phyloP scores from a whole-genome alignment of 2,329 filamentous ascomycete genomes.

The Penicillium sp. region DNA sequence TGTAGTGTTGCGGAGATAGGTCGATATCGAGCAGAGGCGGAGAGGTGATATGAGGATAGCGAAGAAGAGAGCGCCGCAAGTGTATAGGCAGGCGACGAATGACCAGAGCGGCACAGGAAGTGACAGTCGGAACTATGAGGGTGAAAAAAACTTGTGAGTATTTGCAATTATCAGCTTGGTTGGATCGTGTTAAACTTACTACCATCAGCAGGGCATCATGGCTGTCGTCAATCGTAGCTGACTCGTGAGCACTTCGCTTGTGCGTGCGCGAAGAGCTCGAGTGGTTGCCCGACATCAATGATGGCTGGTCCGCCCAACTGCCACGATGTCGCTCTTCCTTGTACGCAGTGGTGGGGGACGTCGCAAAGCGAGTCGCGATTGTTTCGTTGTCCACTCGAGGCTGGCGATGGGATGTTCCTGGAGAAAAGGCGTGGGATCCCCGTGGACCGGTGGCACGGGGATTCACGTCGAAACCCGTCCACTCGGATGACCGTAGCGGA shows the following conservation, averaged over 20 bases:
- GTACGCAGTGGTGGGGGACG: conserved; percentile 22
- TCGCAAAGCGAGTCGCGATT: conserved; percentile 22
- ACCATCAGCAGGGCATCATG: conserved; percentile 44
- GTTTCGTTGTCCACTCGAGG: conserved; percentile 21
- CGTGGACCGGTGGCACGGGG: conserved; percentile 23
- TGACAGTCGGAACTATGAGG: conserved; percentile 48
- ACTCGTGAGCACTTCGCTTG: conserved; percentile 26
- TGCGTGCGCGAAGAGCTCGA: conserved; percentile 23
- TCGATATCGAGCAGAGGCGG: conserved; percentile 46
- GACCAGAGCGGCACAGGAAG: conserved; percentile 52
- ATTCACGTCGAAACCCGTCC: conserved; percentile 14
- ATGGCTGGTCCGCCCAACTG: conserved; percentile 33
- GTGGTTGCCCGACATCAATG: conserved; percentile 32
- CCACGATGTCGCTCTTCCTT: conserved; percentile 30
- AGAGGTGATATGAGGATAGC: conserved; percentile 50
- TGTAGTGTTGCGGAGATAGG: conserved; percentile 41
- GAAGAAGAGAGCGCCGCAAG: conserved; percentile 47
- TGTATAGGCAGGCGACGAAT: conserved; percentile 50
- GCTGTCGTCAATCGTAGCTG: conserved; percentile 25
- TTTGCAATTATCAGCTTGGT: not conserved
- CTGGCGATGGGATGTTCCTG: conserved; percentile 21
- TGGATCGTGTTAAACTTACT: conserved; percentile 23
- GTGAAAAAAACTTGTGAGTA: not conserved
- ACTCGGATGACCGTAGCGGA: conserved; percentile 12
- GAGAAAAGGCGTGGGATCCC: conserved; percentile 20